phyloP scores from a whole-genome alignment of 768 basidiomycete species.

The Hericium erinaceus region DNA sequence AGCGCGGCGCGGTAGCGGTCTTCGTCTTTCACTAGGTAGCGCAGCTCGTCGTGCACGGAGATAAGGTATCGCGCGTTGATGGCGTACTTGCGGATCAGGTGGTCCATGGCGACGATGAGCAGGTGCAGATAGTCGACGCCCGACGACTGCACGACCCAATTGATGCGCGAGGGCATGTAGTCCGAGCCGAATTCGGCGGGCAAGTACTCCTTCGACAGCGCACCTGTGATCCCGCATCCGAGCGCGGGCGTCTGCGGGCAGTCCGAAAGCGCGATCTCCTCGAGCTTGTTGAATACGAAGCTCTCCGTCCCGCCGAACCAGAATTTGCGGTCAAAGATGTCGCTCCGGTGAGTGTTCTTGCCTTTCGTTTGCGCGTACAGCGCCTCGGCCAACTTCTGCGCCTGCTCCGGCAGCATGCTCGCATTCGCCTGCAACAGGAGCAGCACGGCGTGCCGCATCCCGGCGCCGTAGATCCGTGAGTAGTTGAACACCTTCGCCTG shows the following conservation, averaged over 20 bases:
- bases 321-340: conserved; percentile 74
- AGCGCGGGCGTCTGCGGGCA: conserved; percentile 87
- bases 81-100: conserved; percentile 69
- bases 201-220: conserved; percentile 84
- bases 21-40: conserved; percentile 83
- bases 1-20: conserved; percentile 88
- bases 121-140: conserved; percentile 98
- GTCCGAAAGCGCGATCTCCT: conserved; percentile 85
- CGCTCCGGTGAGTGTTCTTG: conserved; percentile 66
- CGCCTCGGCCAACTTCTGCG: conserved; percentile 71
- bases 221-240: conserved; percentile 88
- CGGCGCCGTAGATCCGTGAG: conserved; percentile 97
- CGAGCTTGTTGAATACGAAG: conserved; percentile 95
- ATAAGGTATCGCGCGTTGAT: conserved; percentile 91
- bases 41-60: conserved; percentile 94
- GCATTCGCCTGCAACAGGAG: conserved; percentile 81
- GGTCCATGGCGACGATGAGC: conserved; percentile 89
- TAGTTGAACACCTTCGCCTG: conserved; percentile 99
- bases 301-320: conserved; percentile 98
- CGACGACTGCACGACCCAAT: conserved; percentile 98
- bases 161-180: conserved; percentile 94
- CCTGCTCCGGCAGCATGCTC: conserved; percentile 66
- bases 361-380: conserved; percentile 93
- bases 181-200: conserved; percentile 73
- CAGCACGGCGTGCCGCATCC: conserved; percentile 86